These are phyloP conservation scores for Colletotrichum coccodes DNA, from an alignment of 2,329 filamentous ascomycete species.

Conservation along the genomic window DNA sequence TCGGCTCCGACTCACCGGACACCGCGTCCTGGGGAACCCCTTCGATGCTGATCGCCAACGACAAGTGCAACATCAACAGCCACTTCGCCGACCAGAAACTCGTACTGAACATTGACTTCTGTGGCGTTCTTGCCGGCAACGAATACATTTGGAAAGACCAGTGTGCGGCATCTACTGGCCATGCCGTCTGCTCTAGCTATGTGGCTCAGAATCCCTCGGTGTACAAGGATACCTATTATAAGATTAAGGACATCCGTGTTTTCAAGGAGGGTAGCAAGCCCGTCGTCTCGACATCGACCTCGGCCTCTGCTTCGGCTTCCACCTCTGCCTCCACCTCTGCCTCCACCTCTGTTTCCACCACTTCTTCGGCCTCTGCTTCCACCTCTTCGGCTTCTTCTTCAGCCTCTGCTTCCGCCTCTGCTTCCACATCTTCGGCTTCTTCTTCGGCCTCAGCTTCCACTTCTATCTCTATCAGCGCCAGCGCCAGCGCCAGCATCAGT, in stretches of 20 bases:
- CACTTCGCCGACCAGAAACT: constrained; percentile 76
- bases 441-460: not conserved
- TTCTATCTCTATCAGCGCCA: not conserved
- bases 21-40: constrained; percentile 74
- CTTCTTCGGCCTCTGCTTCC: constrained; percentile 44
- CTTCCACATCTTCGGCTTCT: not conserved
- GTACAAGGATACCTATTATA: constrained; percentile 51
- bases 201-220: constrained; percentile 47
- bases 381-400: constrained; percentile 33
- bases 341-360: constrained; percentile 38
- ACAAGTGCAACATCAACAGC: constrained; percentile 69
- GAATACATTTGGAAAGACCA: constrained; percentile 39
- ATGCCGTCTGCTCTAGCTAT: constrained; percentile 46
- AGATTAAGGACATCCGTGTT: constrained; percentile 56
- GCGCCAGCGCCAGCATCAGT: not conserved
- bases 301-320: not conserved
- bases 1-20: constrained; percentile 59
- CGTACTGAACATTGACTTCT: constrained; percentile 80
- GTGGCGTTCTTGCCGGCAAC: constrained; percentile 73
- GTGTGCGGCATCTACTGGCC: constrained; percentile 39
- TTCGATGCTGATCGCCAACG: constrained; percentile 66
- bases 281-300: not conserved
- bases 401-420: constrained; percentile 10
- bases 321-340: not conserved
- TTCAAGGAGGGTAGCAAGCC: constrained; percentile 37